These are phyloP conservation scores for Nemania diffusa DNA, from an alignment of 2,329 filamentous ascomycete genomes.

Conservation along the genomic window DNA sequence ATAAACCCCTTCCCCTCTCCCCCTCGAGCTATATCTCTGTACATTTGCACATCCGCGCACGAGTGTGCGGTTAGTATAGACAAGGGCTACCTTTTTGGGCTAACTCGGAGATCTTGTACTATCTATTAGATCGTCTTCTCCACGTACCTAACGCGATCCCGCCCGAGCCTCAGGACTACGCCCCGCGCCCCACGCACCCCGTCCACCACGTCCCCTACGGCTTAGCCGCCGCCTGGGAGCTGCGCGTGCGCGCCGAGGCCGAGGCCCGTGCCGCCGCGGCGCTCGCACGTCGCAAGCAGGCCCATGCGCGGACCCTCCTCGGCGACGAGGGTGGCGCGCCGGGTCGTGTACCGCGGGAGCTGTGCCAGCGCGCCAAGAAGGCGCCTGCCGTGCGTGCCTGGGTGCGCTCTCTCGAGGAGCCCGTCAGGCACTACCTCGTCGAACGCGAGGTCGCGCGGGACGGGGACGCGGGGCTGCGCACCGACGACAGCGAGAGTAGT, in stretches of 20 bases:
- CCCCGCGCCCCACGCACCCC: constrained; percentile 82
- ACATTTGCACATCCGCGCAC: not conserved
- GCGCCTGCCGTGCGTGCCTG: constrained; percentile 80
- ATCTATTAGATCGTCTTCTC: constrained; percentile 78
- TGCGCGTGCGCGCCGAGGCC: constrained; percentile 58
- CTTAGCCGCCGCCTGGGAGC: constrained; percentile 67
- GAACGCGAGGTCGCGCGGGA: constrained; percentile 60
- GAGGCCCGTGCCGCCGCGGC: constrained; percentile 58
- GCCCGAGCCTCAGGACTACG: constrained; percentile 84
- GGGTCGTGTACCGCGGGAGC: constrained; percentile 78
- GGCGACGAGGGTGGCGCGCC: constrained; percentile 57
- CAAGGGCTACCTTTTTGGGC: not conserved
- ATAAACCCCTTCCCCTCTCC: constrained; percentile 37
- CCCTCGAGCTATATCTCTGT: not conserved
- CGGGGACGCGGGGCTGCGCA: constrained; percentile 17
- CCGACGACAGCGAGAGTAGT: constrained; percentile 33
- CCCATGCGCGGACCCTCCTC: constrained; percentile 53
- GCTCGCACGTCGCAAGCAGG: constrained; percentile 57
- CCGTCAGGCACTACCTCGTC: constrained; percentile 80
- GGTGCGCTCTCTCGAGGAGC: constrained; percentile 85
- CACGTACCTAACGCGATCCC: constrained; percentile 88
- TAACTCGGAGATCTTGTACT: constrained; percentile 11
- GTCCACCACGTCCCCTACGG: constrained; percentile 86
- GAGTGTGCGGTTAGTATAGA: not conserved
- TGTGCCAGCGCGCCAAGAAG: constrained; percentile 83